phyloP scores from a whole-genome alignment of 2,329 filamentous ascomycete species.

The Sclerotinia borealis region DNA sequence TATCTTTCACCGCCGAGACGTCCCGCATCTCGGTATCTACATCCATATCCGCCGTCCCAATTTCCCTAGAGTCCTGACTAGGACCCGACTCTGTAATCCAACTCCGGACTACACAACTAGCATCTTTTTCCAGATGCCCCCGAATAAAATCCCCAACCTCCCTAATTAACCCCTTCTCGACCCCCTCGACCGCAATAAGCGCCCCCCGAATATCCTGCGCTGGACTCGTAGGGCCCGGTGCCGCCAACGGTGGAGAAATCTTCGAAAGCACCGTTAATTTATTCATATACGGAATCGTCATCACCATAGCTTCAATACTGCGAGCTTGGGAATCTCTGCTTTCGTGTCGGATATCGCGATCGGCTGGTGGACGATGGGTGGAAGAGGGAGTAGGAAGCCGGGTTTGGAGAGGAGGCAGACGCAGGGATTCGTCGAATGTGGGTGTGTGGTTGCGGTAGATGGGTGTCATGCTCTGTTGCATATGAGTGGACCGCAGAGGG shows the following conservation, averaged over 20 bases:
- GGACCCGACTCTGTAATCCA: constrained; percentile 20
- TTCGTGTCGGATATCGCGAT: constrained; percentile 25
- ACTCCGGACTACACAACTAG: constrained; percentile 25
- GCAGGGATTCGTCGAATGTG: constrained; percentile 31
- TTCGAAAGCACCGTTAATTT: constrained; percentile 73
- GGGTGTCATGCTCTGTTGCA: constrained; percentile 20
- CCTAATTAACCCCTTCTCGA: constrained; percentile 45
- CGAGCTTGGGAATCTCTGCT: constrained; percentile 36
- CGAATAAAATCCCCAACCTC: constrained; percentile 58
- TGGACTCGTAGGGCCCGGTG: constrained; percentile 33
- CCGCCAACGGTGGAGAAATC: constrained; percentile 63
- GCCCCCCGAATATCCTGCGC: constrained; percentile 56
- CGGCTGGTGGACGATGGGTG: constrained; percentile 32
- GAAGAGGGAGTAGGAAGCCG: constrained; percentile 30
- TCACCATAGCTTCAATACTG: constrained; percentile 63
- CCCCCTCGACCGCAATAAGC: constrained; percentile 78
- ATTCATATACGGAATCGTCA: constrained; percentile 65
- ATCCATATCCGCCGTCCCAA: background rate
- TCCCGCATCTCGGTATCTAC: constrained; percentile 21
- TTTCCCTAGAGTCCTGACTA: background rate
- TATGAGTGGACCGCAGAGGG: constrained; percentile 18
- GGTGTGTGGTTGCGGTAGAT: constrained; percentile 22
- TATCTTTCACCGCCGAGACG: background rate
- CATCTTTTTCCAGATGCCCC: constrained; percentile 27
- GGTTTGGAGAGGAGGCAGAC: constrained; percentile 32